These are phyloP conservation scores for Solanum pimpinellifolium DNA, from an alignment of 257 asterid species.

Conservation along the genomic window DNA sequence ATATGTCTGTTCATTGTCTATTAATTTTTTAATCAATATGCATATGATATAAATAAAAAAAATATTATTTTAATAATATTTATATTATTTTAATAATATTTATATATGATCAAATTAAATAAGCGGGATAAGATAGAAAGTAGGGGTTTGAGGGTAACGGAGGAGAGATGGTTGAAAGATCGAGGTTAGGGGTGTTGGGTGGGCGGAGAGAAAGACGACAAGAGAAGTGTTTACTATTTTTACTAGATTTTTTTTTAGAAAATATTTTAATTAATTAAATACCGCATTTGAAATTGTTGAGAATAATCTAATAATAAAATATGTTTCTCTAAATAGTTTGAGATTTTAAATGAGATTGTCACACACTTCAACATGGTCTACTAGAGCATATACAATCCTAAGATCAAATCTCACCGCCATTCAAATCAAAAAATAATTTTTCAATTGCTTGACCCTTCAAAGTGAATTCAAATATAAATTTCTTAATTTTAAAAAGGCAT, in stretches of 20 bases:
- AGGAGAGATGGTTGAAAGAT: neutral
- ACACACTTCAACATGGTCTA: too few species aligned
- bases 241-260: neutral
- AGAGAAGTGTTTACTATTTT: neutral
- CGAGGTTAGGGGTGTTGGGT: neutral
- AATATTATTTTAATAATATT: neutral
- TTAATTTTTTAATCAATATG: too few species aligned
- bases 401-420: too few species aligned
- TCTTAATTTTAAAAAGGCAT: neutral
- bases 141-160: neutral
- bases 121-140: neutral
- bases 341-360: too few species aligned
- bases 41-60: neutral
- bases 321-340: too few species aligned
- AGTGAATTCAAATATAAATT: neutral
- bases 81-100: neutral
- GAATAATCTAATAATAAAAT: too few species aligned
- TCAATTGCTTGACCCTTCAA: too few species aligned
- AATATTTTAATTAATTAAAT: neutral
- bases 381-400: fast-evolving
- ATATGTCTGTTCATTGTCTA: neutral
- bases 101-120: neutral
- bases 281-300: neutral
- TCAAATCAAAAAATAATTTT: too few species aligned
- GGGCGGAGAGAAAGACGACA: neutral